These are phyloP conservation scores for Penicillium occitanis DNA, from an alignment of 2,329 filamentous ascomycete species.

Conservation along the genomic window DNA sequence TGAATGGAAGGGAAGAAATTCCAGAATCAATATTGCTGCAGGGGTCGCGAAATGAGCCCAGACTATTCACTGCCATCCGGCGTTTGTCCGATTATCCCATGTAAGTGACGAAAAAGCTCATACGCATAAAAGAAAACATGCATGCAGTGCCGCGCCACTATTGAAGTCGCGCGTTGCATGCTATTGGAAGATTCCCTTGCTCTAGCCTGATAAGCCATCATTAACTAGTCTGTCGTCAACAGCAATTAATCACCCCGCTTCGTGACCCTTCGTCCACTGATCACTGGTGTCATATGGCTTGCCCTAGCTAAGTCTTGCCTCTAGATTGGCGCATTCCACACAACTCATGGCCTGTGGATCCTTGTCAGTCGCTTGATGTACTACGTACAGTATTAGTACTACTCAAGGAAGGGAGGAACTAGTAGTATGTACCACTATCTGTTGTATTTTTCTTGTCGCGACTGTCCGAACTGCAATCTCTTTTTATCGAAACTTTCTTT, in stretches of 20 bases:
- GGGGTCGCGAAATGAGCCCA: conserved; percentile 2
- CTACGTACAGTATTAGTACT: neutral
- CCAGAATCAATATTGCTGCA: conserved; percentile 5
- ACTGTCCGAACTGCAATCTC: neutral
- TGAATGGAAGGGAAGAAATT: neutral
- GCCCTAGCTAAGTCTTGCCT: neutral
- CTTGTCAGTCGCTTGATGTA: neutral
- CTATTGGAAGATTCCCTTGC: conserved; percentile 12
- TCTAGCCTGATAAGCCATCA: conserved; percentile 15
- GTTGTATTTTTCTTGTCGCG: neutral
- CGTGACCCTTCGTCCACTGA: neutral
- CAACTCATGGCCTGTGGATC: conserved; percentile 14
- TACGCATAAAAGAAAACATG: neutral
- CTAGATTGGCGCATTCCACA: conserved; percentile 7
- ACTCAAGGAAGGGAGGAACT: neutral
- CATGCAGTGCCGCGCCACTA: conserved; percentile 7
- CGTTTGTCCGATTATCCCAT: neutral
- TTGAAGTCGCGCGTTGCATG: neutral
- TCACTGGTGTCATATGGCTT: neutral
- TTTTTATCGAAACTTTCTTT: conserved; percentile 6
- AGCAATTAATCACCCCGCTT: conserved; percentile 1
- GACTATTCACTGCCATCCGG: conserved; percentile 1
- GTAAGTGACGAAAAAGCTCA: neutral
- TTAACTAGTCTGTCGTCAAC: neutral
- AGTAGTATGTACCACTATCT: neutral